phyloP scores from a whole-genome alignment of 75 land plant species.

The Ceratopteris richardii region DNA sequence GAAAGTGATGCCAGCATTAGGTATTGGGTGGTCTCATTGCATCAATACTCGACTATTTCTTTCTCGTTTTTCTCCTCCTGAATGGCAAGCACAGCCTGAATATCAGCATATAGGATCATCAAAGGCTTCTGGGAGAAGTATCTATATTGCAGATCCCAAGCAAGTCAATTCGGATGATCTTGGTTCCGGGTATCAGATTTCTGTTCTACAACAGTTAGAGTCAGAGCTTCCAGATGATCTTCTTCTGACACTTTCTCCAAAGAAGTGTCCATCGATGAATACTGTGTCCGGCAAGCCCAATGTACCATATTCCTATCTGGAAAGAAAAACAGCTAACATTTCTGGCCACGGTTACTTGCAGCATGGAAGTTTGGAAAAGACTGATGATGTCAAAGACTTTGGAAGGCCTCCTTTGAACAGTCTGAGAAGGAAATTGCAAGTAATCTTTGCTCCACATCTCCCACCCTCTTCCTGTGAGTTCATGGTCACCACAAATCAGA shows the following conservation, averaged over 20 bases:
- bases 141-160: background rate
- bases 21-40: conserved; percentile 81
- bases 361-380: too few species aligned
- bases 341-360: too few species aligned
- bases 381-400: background rate
- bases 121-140: too few species aligned
- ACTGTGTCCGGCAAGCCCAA: too few species aligned
- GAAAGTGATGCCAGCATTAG: conserved; percentile 60
- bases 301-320: too few species aligned
- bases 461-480: conserved; percentile 54
- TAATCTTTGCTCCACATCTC: conserved; percentile 82
- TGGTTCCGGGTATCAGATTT: background rate
- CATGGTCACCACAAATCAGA: conserved; percentile 45
- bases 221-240: too few species aligned
- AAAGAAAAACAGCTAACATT: too few species aligned
- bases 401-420: background rate
- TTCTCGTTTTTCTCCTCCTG: conserved; percentile 22
- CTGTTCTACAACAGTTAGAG: background rate
- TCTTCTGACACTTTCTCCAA: background rate
- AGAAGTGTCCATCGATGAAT: conserved; percentile 5
- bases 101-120: too few species aligned
- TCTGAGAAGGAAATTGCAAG: conserved; percentile 44
- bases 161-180: conserved; percentile 19
- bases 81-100: too few species aligned
- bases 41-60: conserved; percentile 71